Conservation (phyloP, 768 basidiomycete genomes). For the Lentinula aciculospora region DNA sequence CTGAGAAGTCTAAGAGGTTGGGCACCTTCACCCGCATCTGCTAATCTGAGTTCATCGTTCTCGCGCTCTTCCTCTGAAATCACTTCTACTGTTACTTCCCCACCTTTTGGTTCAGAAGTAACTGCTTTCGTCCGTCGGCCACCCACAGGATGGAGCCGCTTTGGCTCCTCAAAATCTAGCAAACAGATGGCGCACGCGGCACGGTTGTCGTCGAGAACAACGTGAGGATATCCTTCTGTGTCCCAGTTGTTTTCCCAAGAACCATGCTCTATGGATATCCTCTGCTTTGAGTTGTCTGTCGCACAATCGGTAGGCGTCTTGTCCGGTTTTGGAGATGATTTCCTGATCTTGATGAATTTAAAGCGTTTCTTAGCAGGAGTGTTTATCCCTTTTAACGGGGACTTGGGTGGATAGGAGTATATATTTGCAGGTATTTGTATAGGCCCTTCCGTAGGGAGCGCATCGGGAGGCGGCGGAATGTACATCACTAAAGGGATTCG, state of each 20-base stretch:
- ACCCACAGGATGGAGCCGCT: slow-evolving; percentile 20
- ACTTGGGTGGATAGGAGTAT: slow-evolving; percentile 61
- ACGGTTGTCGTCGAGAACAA: slow-evolving; percentile 75
- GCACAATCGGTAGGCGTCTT: slow-evolving; percentile 9
- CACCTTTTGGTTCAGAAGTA: background rate
- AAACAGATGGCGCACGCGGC: slow-evolving; percentile 83
- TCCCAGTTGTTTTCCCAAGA: slow-evolving; percentile 82
- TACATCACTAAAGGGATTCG: slow-evolving; percentile 81
- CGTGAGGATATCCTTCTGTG: slow-evolving; percentile 71
- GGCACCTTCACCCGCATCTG: slow-evolving; percentile 70
- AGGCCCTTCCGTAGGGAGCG: slow-evolving; percentile 20
- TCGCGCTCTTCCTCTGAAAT: slow-evolving; percentile 30
- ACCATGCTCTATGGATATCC: slow-evolving; percentile 24
- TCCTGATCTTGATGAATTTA: slow-evolving; percentile 38
- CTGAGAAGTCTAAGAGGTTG: slow-evolving; percentile 71
- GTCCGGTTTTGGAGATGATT: slow-evolving; percentile 15
- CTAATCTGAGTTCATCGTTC: slow-evolving; percentile 42
- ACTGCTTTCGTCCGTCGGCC: slow-evolving; percentile 12
- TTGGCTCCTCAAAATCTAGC: slow-evolving; percentile 80
- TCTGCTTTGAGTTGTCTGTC: slow-evolving; percentile 8
- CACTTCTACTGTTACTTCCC: slow-evolving; percentile 26
- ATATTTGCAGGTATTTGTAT: slow-evolving; percentile 41
- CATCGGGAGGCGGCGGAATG: slow-evolving; percentile 72
- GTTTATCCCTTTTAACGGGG: slow-evolving; percentile 14
- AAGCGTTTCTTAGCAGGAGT: slow-evolving; percentile 40